Evolutionary conservation across 768 basidiomycete genomes (phyloP).

Genomic region (Hygrophoropsis aurantiaca): DNA sequence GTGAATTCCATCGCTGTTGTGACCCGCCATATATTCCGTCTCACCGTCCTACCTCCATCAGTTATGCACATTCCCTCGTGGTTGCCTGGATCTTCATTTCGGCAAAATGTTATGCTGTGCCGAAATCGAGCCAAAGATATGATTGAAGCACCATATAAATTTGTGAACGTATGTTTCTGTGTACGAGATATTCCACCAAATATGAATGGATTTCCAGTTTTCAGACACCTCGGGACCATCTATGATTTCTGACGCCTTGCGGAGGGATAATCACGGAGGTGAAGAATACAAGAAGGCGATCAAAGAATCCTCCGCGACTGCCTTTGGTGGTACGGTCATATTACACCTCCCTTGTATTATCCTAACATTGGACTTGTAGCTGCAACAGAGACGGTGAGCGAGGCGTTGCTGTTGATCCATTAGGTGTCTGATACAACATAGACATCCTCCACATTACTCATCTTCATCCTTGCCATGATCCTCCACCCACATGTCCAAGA

Average conservation of each 20-base stretch:
- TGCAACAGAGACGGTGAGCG: too few relatives aligned
- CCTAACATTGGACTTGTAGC: too few relatives aligned
- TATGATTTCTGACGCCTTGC: constrained; percentile 28
- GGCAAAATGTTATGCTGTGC: constrained; percentile 41
- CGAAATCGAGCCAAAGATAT: constrained; percentile 21
- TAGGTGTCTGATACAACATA: too few relatives aligned
- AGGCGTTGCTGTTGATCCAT: too few relatives aligned
- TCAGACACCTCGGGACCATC: constrained; percentile 31
- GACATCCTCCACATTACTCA: constrained; percentile 5
- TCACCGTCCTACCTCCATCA: too few relatives aligned
- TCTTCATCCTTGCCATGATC: constrained; percentile 14
- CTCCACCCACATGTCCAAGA: constrained; percentile 19
- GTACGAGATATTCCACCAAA: too few relatives aligned
- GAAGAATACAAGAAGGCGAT: constrained; percentile 1
- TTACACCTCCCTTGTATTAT: background rate
- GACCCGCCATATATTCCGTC: too few relatives aligned
- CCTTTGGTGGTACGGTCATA: constrained; percentile 7
- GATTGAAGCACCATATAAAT: too few relatives aligned
- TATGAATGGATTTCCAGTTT: too few relatives aligned
- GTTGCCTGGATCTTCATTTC: constrained; percentile 46
- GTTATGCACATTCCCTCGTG: constrained; percentile 47
- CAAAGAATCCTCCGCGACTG: constrained; percentile 9
- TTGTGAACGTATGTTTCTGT: too few relatives aligned
- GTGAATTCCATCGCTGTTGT: too few relatives aligned
- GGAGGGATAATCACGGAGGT: background rate